Base-by-base conservation (phyloP, 2,329 filamentous ascomycete genomes). In the Fusarium sp. region DNA sequence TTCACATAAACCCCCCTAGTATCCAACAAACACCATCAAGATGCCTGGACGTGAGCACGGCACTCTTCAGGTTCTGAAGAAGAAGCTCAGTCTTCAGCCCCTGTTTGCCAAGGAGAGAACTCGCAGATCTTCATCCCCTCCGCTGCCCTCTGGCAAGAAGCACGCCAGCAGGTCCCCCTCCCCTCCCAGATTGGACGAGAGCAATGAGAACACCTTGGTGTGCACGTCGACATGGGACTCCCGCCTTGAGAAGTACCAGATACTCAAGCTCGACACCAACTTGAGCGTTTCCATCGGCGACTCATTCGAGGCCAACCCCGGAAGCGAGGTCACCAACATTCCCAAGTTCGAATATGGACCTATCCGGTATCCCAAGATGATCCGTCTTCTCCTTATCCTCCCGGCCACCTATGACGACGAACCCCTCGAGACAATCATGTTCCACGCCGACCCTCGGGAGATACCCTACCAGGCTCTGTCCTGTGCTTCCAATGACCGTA, bases 201-300 rank as follows among this genome's bases (percentile, higher is more conserved):
- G 44, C 57, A 59, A 53, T 16, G 57, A 59, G 57, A 59, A 59
- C 44, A 59, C 57, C 44, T 59, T 59, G 57, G 57, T 59, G 44
- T 59, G 57, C 44, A 59, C 57, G 5, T 53, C 57, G 23, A 53
- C 57, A 20, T 59, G 57, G 57, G 57, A 59, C 44, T 59, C 44
- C 46, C 57, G 57, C 16, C 20, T 59, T 20, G 57, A 59, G 57
- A 33, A 46, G 20, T 59, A 59, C 18, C 57, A 51, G 25, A 59
- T 59, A 25, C 57, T 59, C 23, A 59, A 59, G 33, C 57, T 59
- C 23, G 57, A 59, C 44, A 53, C 42, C 44, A 59, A 51, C 57
- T 27, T 59, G 20, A 59, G 57, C 23, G 57, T 59, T 16, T 59
- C 57, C 23, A 40, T 59, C 44, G 57, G 57, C 4, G 57, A 59